Evolutionary conservation across 2,329 filamentous ascomycete genomes (phyloP).

Genomic region (Monilinia fructicola): DNA sequence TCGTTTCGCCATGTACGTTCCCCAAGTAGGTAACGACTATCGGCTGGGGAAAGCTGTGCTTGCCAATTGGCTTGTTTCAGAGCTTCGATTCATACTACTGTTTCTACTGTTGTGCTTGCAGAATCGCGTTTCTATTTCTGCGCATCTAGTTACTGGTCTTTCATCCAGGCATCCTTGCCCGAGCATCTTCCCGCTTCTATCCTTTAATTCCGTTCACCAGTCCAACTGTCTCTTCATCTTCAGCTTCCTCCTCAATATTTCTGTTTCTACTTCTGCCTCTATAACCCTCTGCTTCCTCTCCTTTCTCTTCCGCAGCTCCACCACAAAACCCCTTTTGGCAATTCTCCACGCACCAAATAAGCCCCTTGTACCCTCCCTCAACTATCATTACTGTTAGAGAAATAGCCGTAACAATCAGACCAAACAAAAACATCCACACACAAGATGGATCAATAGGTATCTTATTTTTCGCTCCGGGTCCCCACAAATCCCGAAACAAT

Average conservation of each 20-base stretch:
- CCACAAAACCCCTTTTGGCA: not conserved
- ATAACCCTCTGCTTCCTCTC: too few relatives aligned
- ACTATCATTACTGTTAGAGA: not conserved
- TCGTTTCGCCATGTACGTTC: not conserved
- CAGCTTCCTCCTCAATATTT: not conserved
- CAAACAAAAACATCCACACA: not conserved
- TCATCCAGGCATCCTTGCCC: not conserved
- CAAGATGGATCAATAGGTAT: not conserved
- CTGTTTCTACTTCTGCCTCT: not conserved
- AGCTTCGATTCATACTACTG: not conserved
- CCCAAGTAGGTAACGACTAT: not conserved
- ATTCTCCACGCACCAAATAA: not conserved
- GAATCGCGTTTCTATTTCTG: not conserved
- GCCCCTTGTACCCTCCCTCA: not conserved
- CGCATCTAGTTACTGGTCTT: not conserved
- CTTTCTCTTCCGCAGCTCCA: not conserved
- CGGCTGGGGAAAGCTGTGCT: not conserved
- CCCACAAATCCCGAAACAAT: not conserved
- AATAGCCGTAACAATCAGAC: not conserved
- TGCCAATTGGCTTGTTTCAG: not conserved
- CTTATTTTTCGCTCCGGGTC: not conserved
- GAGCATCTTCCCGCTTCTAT: not conserved
- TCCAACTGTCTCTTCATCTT: not conserved
- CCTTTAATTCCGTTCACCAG: not conserved
- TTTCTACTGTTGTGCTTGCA: not conserved